These are phyloP conservation scores for Dunaliella primolecta DNA, from an alignment of 139 green algal genomes.

Conservation along the genomic window DNA sequence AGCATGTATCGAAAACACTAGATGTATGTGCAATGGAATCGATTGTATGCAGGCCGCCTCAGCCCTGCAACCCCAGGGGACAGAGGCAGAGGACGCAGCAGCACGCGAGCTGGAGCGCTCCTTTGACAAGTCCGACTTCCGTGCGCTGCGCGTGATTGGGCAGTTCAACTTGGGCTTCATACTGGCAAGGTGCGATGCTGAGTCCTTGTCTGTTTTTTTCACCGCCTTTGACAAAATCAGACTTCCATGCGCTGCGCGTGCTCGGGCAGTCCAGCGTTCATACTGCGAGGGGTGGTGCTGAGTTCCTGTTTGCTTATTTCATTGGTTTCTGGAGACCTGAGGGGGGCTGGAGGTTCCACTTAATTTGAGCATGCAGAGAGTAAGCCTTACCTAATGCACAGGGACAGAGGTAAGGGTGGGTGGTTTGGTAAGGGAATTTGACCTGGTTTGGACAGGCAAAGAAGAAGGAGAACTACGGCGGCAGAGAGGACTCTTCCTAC, in stretches of 20 bases:
- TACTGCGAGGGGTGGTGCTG: constrained; percentile 62
- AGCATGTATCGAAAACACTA: too few species aligned
- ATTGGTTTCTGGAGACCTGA: too few species aligned
- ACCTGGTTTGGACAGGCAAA: too few species aligned
- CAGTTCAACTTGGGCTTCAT: constrained; percentile 99
- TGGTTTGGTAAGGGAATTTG: neutral
- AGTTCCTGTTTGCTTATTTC: neutral
- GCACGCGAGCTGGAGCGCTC: constrained; percentile 79
- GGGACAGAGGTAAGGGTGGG: neutral
- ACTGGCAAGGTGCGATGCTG: constrained; percentile 48
- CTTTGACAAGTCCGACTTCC: constrained; percentile 89
- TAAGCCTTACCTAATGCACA: too few species aligned
- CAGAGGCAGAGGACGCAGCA: constrained; percentile 35
- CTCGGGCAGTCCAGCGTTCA: constrained; percentile 97
- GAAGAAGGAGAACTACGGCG: too few species aligned
- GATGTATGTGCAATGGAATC: too few species aligned
- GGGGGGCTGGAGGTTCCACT: too few species aligned
- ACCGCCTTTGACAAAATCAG: constrained; percentile 85
- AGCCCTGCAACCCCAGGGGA: neutral
- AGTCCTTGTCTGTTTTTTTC: neutral
- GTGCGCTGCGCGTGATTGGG: constrained; percentile 38
- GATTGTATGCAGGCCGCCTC: neutral
- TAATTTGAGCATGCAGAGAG: too few species aligned
- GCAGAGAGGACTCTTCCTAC: too few species aligned
- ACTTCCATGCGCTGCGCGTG: constrained; percentile 67